Percentiles rank a stretch among this genome's conserved stretches.
phyloP scores from a whole-genome alignment of 148 eudicot genomes.

The Rheum nobile region DNA sequence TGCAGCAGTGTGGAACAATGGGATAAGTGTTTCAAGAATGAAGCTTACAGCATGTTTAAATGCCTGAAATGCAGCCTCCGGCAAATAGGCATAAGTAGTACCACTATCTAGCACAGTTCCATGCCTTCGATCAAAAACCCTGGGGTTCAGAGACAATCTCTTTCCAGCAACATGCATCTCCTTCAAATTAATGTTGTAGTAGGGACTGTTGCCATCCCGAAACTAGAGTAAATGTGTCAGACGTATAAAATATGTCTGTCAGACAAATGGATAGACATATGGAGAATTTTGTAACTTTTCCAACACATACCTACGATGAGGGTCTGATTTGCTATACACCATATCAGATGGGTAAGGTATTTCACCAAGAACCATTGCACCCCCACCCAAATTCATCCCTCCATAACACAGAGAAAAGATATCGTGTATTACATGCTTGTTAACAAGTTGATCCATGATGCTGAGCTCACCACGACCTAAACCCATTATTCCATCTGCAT shows the following conservation, averaged over 20 bases:
- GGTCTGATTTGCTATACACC: constrained; percentile 71
- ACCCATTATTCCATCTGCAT: constrained; percentile 99
- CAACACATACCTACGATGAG: constrained; percentile 72
- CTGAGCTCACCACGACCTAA: constrained; percentile 86
- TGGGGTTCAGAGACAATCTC: constrained; percentile 40
- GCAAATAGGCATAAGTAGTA: constrained; percentile 86
- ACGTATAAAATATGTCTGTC: constrained; percentile 46
- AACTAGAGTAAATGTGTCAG: constrained; percentile 98
- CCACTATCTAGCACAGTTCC: constrained; percentile 92
- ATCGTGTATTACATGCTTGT: constrained; percentile 59
- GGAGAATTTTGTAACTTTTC: constrained; percentile 14
- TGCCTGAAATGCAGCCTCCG: constrained; percentile 69
- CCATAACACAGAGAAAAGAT: constrained; percentile 94
- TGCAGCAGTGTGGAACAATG: background rate
- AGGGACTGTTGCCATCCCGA: constrained; percentile 95
- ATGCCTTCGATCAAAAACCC: constrained; percentile 76
- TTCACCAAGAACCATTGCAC: constrained; percentile 97
- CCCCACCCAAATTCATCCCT: constrained; percentile 91
- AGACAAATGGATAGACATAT: constrained; percentile 24
- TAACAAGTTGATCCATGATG: constrained; percentile 91
- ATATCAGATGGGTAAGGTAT: constrained; percentile 60
- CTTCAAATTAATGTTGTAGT: constrained; percentile 90
- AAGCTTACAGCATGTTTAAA: constrained; percentile 80
- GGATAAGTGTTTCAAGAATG: background rate
- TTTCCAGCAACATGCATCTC: constrained; percentile 83